Evolutionary conservation across 192 early-diverging fungal species (phyloP), one percentile per base, ranked within the genome.

Genomic region (Phlyctochytrium planicorne): DNA sequence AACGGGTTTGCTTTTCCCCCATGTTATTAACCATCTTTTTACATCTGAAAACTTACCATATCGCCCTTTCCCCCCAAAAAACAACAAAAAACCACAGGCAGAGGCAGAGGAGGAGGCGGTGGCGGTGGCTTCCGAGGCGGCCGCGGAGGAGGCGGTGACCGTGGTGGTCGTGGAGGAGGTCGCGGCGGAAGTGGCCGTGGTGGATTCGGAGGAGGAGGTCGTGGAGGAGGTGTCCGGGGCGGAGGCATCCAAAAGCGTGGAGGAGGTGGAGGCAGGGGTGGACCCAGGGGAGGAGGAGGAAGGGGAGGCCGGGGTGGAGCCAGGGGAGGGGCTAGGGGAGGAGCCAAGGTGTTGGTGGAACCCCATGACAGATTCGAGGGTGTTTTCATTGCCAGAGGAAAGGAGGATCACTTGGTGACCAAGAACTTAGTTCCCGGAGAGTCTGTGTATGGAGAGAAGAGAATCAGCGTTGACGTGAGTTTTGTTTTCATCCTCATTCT

Each of bases 371-470:
- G 97, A 82, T 95, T 97, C 80, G 88, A 90, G 76, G 91, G 91
- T 53, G 89, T 98, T 75, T 98, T 96, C 74, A 87, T 99, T 82
- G 97, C 95, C 20, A 90, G 95, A 76, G 95, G 95, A 68, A 99
- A 99, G 87, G 97, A 99, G 80, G 97, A 99, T 82, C 82, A 96
- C 78, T 84, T 99, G 59, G 90, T 95, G 60, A 99, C 97, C 80
- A 97, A 97, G 90, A 97, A 97, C 84, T 81, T 99, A 66, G 95
- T 99, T 55, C 91, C 94, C 50, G 97, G 97, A 37, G 97, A 99
- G 82, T 77, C 89, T 50, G 94, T 96, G 25, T 99, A 99, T 77
- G 95, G 95, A 55, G 97, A 99, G 80, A 99, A 99, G 90, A 88
- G 97, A 74, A 92, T 99, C 74, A 89, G 91, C 0, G 91, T 98